Conservation (phyloP, 805 yeast genomes). For the Candida silvatica region DNA sequence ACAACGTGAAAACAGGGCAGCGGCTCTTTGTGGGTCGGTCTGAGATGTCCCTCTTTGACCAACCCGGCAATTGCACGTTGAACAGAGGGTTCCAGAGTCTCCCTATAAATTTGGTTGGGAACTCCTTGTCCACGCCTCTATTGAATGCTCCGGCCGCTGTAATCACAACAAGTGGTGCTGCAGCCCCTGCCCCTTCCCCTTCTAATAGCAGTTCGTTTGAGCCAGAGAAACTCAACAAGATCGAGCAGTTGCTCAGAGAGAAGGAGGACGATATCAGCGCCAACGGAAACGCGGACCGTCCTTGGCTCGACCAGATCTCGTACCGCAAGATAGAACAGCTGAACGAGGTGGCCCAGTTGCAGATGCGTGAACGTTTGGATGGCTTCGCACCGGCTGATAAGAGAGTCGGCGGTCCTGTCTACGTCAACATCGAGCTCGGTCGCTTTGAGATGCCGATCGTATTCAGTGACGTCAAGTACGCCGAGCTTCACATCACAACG, state of each 20-base stretch:
- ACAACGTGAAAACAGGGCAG: conserved; percentile 38
- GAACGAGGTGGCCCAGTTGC: conserved; percentile 12
- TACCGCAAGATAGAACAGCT: conserved; percentile 43
- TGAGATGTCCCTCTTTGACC: conserved; percentile 47
- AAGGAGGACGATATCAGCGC: conserved; percentile 64
- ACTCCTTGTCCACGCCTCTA: no score
- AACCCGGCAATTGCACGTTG: conserved; percentile 38
- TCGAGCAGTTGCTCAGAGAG: conserved; percentile 46
- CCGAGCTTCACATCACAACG: conserved; percentile 20
- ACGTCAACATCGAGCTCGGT: conserved; percentile 40
- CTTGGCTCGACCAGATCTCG: conserved; percentile 72
- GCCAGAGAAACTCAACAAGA: neutral
- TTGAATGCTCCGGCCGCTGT: no score
- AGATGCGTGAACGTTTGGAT: neutral
- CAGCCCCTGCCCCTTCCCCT: neutral
- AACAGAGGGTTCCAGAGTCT: conserved; percentile 65
- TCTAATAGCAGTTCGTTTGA: no score
- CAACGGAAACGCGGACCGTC: no score
- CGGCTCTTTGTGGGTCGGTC: conserved; percentile 52
- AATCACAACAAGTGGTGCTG: no score
- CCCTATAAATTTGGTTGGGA: neutral
- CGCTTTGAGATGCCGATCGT: conserved; percentile 69
- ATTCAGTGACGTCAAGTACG: conserved; percentile 48
- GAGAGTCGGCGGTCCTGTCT: conserved; percentile 6
- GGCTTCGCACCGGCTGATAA: neutral